Percentiles rank a stretch among this genome's conserved stretches.
Conservation (phyloP, 2,329 filamentous ascomycete species). For the Calonectria leucothoes region DNA sequence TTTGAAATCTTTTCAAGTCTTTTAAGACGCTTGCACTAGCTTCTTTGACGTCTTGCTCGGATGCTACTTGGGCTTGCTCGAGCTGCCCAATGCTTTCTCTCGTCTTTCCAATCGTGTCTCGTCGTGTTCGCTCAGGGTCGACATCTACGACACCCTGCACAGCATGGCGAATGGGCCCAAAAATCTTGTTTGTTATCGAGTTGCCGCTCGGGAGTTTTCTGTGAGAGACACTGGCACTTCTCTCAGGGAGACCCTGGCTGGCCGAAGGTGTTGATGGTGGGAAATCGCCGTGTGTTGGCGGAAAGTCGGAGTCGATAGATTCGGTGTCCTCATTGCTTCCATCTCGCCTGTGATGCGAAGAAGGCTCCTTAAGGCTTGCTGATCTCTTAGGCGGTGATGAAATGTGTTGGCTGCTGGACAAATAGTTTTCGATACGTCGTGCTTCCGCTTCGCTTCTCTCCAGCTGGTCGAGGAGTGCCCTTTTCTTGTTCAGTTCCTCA, state of each 20-base stretch:
- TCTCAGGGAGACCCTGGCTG: constrained; percentile 75
- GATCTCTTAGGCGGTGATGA: constrained; percentile 75
- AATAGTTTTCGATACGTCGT: constrained; percentile 91
- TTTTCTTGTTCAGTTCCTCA: constrained; percentile 92
- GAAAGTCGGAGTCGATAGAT: constrained; percentile 96
- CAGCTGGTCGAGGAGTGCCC: constrained; percentile 82
- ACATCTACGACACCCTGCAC: constrained; percentile 97
- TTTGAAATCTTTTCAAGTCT: constrained; percentile 92
- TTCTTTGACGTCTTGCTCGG: constrained; percentile 92
- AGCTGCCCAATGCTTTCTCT: constrained; percentile 86
- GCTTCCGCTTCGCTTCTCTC: constrained; percentile 95
- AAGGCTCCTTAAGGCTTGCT: constrained; percentile 64
- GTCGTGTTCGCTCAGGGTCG: constrained; percentile 90
- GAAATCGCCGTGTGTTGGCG: constrained; percentile 83
- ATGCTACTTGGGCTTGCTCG: constrained; percentile 89
- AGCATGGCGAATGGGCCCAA: constrained; percentile 93
- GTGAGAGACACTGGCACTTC: constrained; percentile 65
- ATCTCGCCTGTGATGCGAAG: constrained; percentile 63
- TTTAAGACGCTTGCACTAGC: constrained; percentile 89
- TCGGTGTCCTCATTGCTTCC: constrained; percentile 80
- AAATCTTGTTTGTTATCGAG: constrained; percentile 93
- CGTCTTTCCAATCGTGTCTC: constrained; percentile 96
- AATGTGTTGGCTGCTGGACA: constrained; percentile 77
- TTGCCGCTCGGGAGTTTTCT: constrained; percentile 87
- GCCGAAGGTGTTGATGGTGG: constrained; percentile 74